Percentiles rank a stretch among this genome's conserved stretches.
These are phyloP conservation scores for Nosema muscidifuracis DNA, from an alignment of 371 early-diverging fungal genomes.

Conservation along the genomic window DNA sequence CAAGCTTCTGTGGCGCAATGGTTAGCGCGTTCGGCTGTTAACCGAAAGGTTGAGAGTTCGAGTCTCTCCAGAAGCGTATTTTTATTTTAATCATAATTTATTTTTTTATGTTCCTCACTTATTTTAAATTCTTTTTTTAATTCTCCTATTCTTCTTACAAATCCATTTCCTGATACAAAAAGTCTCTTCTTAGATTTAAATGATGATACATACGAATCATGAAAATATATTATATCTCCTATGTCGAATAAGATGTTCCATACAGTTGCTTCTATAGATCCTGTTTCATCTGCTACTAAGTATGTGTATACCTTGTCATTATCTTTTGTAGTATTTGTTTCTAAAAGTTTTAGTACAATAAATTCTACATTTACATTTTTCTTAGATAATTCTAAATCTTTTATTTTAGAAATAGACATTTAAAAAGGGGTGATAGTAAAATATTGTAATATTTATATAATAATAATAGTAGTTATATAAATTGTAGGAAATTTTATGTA, in stretches of 20 bases:
- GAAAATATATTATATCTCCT: slow-evolving; percentile 38
- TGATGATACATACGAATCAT: slow-evolving; percentile 22
- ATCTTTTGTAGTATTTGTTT: slow-evolving; percentile 35
- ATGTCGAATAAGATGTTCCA: slow-evolving; percentile 22
- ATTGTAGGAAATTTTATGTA: no score
- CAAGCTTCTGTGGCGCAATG: slow-evolving; percentile 44
- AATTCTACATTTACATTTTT: slow-evolving; percentile 43
- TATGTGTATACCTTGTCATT: slow-evolving; percentile 38
- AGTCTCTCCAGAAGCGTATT: slow-evolving; percentile 43
- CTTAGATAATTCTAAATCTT: slow-evolving; percentile 18
- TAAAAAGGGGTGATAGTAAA: background rate
- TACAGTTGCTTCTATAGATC: slow-evolving; percentile 37
- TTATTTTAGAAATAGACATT: slow-evolving; percentile 13
- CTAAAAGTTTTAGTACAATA: slow-evolving; percentile 41
- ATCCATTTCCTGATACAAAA: slow-evolving; percentile 16
- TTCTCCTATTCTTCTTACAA: slow-evolving; percentile 23
- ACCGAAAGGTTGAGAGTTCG: slow-evolving; percentile 53
- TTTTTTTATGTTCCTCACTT: slow-evolving; percentile 13
- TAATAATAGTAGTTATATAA: no score
- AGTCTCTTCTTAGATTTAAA: slow-evolving; percentile 27
- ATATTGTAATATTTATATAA: no score
- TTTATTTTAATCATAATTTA: background rate
- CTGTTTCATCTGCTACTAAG: slow-evolving; percentile 43
- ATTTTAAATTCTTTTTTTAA: slow-evolving; percentile 31
- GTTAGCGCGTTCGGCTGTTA: slow-evolving; percentile 57